Base-by-base conservation (phyloP, 345 rosid species). In the Syzygium oleosum region DNA sequence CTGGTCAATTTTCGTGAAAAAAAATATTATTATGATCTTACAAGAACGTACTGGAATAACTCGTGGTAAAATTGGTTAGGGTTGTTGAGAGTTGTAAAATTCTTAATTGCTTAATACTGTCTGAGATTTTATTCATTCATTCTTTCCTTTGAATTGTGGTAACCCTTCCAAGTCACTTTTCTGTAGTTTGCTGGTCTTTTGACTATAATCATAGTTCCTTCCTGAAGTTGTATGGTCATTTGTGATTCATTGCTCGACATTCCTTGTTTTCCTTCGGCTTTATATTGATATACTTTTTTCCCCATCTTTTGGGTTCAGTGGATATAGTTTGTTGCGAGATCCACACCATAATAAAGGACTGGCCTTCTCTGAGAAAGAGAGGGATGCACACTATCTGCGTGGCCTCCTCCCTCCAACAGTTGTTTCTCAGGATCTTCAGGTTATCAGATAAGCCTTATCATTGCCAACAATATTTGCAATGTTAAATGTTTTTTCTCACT, bases 271-370 rank as follows among this genome's bases (percentile, higher is more conserved):
- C 86, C 16, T 13, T 80, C 5, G 65, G 41, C 59, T 61, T 55
- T 78, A 21, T 38, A 17, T 38, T 34, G 23, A 77, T 84, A 19
- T 73, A 73, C 49, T 9, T 38, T 87, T 77, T 68, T 78, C 3
- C 3, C 51, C 84, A 8, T 85, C 51, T 84, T 88, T 91, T 25
- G 27, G 22, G 16, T 84, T 52, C 94, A 97, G 99, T 88, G 99
- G 99, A 7, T 97, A 96, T 92, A 90, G 97, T n/a, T 91, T 97
- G 95, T 91, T 97, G 92, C 94, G 99, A 86, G 98, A 96, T 92
- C 99, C 99, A 46, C 99, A 95, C 89, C 98, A 96, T 92, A 96
- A 97, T 91, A 97, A 97, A 88, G 99, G 99, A 52, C 98, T 97
- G 90, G 99, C 98, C 86, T 97, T 97, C 91, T 91, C 87, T 83